These are phyloP conservation scores for Melastoma malabathricum DNA, from an alignment of 345 rosid species.

Conservation along the genomic window DNA sequence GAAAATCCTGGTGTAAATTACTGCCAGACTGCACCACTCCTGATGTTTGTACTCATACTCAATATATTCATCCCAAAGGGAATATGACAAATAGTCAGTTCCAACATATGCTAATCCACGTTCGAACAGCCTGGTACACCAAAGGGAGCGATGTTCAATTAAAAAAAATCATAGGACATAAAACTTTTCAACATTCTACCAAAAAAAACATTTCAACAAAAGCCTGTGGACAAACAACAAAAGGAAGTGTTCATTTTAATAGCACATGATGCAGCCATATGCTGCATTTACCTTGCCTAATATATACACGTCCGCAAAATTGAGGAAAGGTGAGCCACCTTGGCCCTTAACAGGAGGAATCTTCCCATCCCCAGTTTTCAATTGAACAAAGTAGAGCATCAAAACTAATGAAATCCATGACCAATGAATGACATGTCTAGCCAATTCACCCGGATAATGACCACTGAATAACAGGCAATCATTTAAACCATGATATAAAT, in stretches of 20 bases:
- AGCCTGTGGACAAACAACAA: conserved; percentile 33
- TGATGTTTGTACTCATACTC: conserved; percentile 88
- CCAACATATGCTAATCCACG: conserved; percentile 84
- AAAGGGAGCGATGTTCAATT: conserved; percentile 9
- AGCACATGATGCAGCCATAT: conserved; percentile 52
- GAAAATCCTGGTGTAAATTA: conserved; percentile 67
- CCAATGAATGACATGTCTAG: conserved; percentile 26
- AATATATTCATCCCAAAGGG: conserved; percentile 90
- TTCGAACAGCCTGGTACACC: conserved; percentile 9
- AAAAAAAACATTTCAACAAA: conserved; percentile 18
- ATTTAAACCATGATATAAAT: conserved; percentile 10
- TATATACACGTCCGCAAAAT: conserved; percentile 56
- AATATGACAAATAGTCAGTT: conserved; percentile 67
- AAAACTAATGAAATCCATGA: conserved; percentile 34
- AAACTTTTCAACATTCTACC: background rate
- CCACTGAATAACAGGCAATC: conserved; percentile 11
- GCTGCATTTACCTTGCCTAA: conserved; percentile 92
- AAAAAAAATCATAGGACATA: conserved; percentile 8
- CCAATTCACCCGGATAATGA: conserved; percentile 15
- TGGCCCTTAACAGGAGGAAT: conserved; percentile 71
- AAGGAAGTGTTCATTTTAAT: conserved; percentile 73
- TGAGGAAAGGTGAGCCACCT: conserved; percentile 80
- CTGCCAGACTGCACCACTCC: conserved; percentile 68
- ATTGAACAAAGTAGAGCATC: conserved; percentile 65
- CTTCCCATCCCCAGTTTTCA: conserved; percentile 94